Conservation (phyloP, 768 basidiomycete genomes). For the Galerina marginata region DNA sequence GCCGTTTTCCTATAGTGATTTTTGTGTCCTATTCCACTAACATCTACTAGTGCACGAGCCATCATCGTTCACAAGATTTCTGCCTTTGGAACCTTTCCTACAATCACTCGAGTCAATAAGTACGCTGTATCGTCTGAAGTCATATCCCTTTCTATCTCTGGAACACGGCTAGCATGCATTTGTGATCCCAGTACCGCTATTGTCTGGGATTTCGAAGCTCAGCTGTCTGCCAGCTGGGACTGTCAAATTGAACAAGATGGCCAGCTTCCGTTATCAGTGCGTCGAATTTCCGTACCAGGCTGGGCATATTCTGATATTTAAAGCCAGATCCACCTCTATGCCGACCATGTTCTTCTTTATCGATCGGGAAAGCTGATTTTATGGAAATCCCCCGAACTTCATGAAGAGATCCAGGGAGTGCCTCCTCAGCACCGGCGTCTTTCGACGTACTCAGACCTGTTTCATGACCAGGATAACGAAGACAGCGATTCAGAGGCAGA, state of each 20-base stretch:
- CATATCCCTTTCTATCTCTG: neutral
- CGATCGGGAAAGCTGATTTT: neutral
- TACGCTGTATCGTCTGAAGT: neutral
- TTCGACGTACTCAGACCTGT: neutral
- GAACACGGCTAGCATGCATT: neutral
- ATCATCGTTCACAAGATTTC: neutral
- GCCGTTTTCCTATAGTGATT: neutral
- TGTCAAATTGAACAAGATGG: neutral
- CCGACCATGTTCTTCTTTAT: neutral
- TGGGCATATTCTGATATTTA: neutral
- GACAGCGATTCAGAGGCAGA: too few species aligned
- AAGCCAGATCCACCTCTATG: neutral
- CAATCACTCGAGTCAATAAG: neutral
- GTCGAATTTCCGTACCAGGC: neutral
- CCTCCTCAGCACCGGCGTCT: neutral
- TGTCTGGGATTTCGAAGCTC: slow-evolving; percentile 3
- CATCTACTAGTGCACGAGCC: neutral
- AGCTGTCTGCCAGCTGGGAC: neutral
- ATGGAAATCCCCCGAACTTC: neutral
- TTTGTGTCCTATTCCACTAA: neutral
- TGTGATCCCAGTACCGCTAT: neutral
- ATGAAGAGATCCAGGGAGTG: neutral
- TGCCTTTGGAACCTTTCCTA: neutral
- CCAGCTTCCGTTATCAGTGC: neutral
- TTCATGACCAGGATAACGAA: neutral